Percentiles rank a stretch among this genome's conserved stretches.
Conservation (phyloP, 805 yeast species). For the Sungouiella blattae region DNA sequence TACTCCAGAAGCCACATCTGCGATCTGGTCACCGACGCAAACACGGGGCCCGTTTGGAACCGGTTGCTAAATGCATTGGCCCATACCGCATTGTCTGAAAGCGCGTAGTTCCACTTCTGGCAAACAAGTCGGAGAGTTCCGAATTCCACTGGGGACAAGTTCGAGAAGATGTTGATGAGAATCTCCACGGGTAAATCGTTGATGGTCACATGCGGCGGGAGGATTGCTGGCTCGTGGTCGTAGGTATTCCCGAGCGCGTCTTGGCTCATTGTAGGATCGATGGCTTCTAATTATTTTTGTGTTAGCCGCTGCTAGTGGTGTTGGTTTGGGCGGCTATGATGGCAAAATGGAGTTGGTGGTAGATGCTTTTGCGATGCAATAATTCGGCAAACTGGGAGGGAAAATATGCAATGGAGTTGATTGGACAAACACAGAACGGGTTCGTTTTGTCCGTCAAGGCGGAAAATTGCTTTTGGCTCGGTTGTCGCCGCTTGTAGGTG, state of each 20-base stretch:
- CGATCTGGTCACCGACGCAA: slow-evolving; percentile 45
- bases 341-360: too few relatives aligned
- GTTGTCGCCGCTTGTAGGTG: too few relatives aligned
- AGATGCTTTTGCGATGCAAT: too few relatives aligned
- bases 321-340: too few relatives aligned
- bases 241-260: slow-evolving; percentile 23
- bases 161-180: slow-evolving; percentile 41
- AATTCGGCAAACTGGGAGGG: too few relatives aligned
- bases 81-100: slow-evolving; percentile 48
- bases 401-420: too few relatives aligned
- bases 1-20: slow-evolving; percentile 47
- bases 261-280: slow-evolving; percentile 7
- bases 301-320: slow-evolving; percentile 1
- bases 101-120: slow-evolving; percentile 43
- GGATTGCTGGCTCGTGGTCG: slow-evolving; percentile 2
- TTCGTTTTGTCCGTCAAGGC: too few relatives aligned
- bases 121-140: slow-evolving; percentile 43
- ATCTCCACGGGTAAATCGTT: slow-evolving; percentile 47
- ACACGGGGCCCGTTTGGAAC: slow-evolving; percentile 33
- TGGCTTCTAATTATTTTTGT: neutral
- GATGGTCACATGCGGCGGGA: slow-evolving; percentile 9
- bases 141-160: slow-evolving; percentile 45
- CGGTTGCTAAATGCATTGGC: slow-evolving; percentile 38
- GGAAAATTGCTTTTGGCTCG: too few relatives aligned
- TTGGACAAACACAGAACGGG: too few relatives aligned